phyloP scores from a whole-genome alignment of 176 grass and related monocot genomes.

The Dactylis glomerata region DNA sequence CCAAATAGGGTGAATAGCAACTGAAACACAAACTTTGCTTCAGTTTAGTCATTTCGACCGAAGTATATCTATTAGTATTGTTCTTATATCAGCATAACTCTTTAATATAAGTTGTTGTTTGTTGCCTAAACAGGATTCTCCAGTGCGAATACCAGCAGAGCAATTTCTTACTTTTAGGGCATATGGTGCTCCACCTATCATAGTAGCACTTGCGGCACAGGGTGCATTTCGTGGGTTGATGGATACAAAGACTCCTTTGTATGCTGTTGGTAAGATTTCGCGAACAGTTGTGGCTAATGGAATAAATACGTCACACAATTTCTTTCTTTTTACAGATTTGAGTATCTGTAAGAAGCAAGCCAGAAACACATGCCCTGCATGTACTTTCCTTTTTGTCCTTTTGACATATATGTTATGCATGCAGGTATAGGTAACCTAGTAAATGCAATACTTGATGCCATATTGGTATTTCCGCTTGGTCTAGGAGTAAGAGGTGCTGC shows the following conservation, averaged over 20 bases:
- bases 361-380: not conserved
- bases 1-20: not conserved
- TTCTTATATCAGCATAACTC: not conserved
- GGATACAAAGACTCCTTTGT: conserved; percentile 93
- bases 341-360: not conserved
- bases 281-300: not conserved
- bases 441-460: conserved; percentile 72
- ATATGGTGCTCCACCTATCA: conserved; percentile 88
- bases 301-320: too few species aligned
- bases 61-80: not conserved
- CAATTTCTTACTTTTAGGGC: conserved; percentile 84
- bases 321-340: not conserved
- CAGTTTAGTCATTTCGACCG: not conserved
- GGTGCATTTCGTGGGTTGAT: conserved; percentile 94
- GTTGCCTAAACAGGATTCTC: conserved; percentile 67
- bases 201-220: conserved; percentile 91
- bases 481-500: conserved; percentile 94
- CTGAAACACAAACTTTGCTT: not conserved
- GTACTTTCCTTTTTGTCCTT: not conserved
- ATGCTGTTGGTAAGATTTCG: conserved; percentile 64
- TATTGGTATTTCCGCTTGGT: conserved; percentile 83
- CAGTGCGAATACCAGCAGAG: conserved; percentile 72
- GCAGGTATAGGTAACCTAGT: conserved; percentile 83
- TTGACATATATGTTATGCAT: not conserved
- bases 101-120: not conserved